These are phyloP conservation scores for Penicillium crystallinum DNA, from an alignment of 495 filamentous ascomycete genomes.

Conservation along the genomic window DNA sequence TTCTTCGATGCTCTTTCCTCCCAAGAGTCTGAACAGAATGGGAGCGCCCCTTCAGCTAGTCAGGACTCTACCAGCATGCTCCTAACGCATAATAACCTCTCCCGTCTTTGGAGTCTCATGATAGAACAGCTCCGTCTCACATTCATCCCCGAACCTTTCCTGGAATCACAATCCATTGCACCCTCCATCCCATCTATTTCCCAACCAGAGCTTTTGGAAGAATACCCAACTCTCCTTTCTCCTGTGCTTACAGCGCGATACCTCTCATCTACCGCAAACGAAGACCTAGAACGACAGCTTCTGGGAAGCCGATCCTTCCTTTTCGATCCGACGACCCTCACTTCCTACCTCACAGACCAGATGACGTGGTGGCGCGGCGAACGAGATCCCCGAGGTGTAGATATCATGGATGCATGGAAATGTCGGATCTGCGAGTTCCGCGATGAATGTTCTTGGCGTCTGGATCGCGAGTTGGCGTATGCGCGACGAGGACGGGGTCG, in stretches of 20 bases:
- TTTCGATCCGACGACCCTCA: slow-evolving; percentile 58
- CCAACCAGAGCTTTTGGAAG: slow-evolving; percentile 51
- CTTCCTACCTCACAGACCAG: slow-evolving; percentile 59
- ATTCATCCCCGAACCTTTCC: slow-evolving; percentile 42
- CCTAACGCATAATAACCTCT: slow-evolving; percentile 54
- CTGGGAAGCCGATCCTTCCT: slow-evolving; percentile 66
- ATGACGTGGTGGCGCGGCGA: slow-evolving; percentile 88
- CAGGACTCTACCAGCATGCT: slow-evolving; percentile 53
- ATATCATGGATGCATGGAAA: slow-evolving; percentile 88
- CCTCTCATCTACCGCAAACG: slow-evolving; percentile 31
- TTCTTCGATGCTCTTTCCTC: slow-evolving; percentile 39
- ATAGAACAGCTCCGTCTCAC: slow-evolving; percentile 58
- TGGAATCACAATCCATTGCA: slow-evolving; percentile 16
- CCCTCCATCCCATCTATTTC: slow-evolving; percentile 48
- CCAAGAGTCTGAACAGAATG: slow-evolving; percentile 27
- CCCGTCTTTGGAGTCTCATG: slow-evolving; percentile 62
- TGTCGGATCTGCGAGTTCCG: slow-evolving; percentile 64
- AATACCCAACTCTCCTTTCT: slow-evolving; percentile 44
- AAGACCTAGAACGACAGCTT: slow-evolving; percentile 36
- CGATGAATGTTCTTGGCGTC: slow-evolving; percentile 57
- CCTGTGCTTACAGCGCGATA: slow-evolving; percentile 44
- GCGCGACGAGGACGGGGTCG: slow-evolving; percentile 28
- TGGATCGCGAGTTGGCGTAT: slow-evolving; percentile 48
- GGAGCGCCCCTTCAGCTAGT: slow-evolving; percentile 23
- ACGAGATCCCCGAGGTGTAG: slow-evolving; percentile 69